These are phyloP conservation scores for Intubia oerlemansii DNA, from an alignment of 2,329 filamentous ascomycete genomes.

Conservation along the genomic window DNA sequence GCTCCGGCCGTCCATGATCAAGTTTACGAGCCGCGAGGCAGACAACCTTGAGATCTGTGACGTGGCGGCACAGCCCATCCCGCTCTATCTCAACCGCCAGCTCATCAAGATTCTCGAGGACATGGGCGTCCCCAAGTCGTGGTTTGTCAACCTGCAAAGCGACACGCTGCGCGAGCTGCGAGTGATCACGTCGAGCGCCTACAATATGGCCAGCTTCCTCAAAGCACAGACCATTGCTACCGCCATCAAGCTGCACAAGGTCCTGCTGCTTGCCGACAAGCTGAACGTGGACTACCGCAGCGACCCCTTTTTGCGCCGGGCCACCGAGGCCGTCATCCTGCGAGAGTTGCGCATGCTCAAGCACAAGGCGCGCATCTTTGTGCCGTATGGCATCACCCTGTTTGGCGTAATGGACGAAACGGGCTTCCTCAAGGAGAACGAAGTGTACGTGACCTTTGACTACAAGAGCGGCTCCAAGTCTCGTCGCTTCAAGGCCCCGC, in stretches of 20 bases:
- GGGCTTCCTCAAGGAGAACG: constrained; percentile 37
- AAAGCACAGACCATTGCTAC: constrained; percentile 38
- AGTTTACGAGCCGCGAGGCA: constrained; percentile 39
- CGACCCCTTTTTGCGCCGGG: constrained; percentile 47
- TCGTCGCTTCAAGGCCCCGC: constrained; percentile 8
- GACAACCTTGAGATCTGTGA: constrained; percentile 51
- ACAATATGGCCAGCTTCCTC: constrained; percentile 46
- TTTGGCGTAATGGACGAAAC: constrained; percentile 78
- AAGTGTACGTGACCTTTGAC: constrained; percentile 39
- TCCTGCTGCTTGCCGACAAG: constrained; percentile 37
- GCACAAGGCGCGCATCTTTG: constrained; percentile 54
- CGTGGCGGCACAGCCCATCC: constrained; percentile 42
- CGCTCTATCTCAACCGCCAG: constrained; percentile 54
- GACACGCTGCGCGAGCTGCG: constrained; percentile 39
- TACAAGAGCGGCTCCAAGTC: constrained; percentile 2
- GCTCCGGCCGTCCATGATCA: constrained; percentile 57
- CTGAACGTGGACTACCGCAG: constrained; percentile 42
- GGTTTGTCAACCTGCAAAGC: constrained; percentile 44
- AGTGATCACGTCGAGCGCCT: constrained; percentile 30
- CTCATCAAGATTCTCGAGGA: constrained; percentile 78
- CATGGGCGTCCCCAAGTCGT: constrained; percentile 33
- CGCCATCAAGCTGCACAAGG: constrained; percentile 33
- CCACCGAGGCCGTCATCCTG: constrained; percentile 51
- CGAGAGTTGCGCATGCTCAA: constrained; percentile 53
- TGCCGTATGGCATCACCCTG: constrained; percentile 49